Evolutionary conservation across 495 filamentous ascomycete species (phyloP).

Genomic region (Physcia stellaris): DNA sequence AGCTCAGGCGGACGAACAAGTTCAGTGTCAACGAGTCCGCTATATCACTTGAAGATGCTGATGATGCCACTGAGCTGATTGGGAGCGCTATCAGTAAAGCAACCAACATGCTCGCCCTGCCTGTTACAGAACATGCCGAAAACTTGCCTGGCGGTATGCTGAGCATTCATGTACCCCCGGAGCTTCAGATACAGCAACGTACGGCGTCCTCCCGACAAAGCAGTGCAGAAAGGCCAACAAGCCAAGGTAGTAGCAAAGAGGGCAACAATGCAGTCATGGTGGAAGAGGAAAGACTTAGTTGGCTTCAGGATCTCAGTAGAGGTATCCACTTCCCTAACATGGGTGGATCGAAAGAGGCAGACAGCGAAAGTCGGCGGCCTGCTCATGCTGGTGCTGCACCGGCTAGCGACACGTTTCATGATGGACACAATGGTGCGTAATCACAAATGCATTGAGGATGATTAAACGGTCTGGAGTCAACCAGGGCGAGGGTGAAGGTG

Average conservation of each 20-base stretch:
- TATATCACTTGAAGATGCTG: slow-evolving; percentile 10
- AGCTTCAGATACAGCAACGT: slow-evolving; percentile 3
- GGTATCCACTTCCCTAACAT: neutral
- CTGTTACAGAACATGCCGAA: slow-evolving; percentile 6
- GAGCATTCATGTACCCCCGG: slow-evolving; percentile 3
- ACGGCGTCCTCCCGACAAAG: slow-evolving; percentile 3
- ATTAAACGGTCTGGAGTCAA: too few species aligned
- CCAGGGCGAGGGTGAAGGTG: too few species aligned
- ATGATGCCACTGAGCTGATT: slow-evolving; percentile 15
- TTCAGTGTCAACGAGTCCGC: slow-evolving; percentile 4
- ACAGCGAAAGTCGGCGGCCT: neutral
- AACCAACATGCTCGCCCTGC: slow-evolving; percentile 9
- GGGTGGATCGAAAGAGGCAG: neutral
- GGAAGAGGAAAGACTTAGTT: slow-evolving; percentile 27
- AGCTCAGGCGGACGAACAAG: slow-evolving; percentile 13
- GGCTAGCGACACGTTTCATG: too few species aligned
- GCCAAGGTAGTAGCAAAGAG: slow-evolving; percentile 9
- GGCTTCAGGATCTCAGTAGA: slow-evolving; percentile 13
- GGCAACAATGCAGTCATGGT: slow-evolving; percentile 31
- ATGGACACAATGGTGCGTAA: too few species aligned
- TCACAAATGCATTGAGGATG: too few species aligned
- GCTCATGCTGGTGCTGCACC: too few species aligned
- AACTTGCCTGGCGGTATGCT: slow-evolving; percentile 13
- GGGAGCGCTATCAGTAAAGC: slow-evolving; percentile 11
- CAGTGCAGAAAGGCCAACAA: slow-evolving; percentile 7